These are phyloP conservation scores for Canavalia gladiata DNA, from an alignment of 306 rosid species.

Conservation along the genomic window DNA sequence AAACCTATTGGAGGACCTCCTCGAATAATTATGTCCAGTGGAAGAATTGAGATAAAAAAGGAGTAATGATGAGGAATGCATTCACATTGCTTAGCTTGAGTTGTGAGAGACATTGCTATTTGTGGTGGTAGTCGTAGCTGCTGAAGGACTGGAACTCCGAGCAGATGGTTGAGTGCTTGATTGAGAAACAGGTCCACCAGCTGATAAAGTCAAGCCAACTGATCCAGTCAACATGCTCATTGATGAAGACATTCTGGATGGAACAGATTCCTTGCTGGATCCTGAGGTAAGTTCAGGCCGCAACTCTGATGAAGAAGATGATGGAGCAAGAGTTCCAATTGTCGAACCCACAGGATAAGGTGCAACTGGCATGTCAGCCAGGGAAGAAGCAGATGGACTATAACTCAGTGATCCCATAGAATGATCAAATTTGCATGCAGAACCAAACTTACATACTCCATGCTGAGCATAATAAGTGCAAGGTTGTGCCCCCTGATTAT, in stretches of 20 bases:
- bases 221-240: conserved; percentile 72
- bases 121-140: conserved; percentile 49
- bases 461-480: conserved; percentile 88
- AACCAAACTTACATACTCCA: conserved; percentile 91
- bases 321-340: conserved; percentile 71
- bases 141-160: conserved; percentile 65
- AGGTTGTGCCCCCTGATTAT: conserved; percentile 83
- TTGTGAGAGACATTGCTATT: conserved; percentile 61
- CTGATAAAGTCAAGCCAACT: conserved; percentile 72
- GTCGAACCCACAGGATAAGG: conserved; percentile 83
- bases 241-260: conserved; percentile 76
- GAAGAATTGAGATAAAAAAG: conserved; percentile 68
- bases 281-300: conserved; percentile 67
- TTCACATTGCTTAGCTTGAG: conserved; percentile 73
- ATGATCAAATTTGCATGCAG: conserved; percentile 91
- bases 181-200: conserved; percentile 62
- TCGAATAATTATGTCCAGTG: conserved; percentile 68
- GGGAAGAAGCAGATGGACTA: conserved; percentile 89
- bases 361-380: conserved; percentile 81
- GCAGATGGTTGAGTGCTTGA: conserved; percentile 63
- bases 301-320: conserved; percentile 84
- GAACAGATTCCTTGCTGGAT: conserved; percentile 72
- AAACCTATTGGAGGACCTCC: conserved; percentile 76
- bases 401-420: conserved; percentile 73
- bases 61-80: conserved; percentile 59